Evolutionary conservation across 1,284 basidiomycete species (phyloP).

Genomic region (Heterobasidion parviporum): DNA sequence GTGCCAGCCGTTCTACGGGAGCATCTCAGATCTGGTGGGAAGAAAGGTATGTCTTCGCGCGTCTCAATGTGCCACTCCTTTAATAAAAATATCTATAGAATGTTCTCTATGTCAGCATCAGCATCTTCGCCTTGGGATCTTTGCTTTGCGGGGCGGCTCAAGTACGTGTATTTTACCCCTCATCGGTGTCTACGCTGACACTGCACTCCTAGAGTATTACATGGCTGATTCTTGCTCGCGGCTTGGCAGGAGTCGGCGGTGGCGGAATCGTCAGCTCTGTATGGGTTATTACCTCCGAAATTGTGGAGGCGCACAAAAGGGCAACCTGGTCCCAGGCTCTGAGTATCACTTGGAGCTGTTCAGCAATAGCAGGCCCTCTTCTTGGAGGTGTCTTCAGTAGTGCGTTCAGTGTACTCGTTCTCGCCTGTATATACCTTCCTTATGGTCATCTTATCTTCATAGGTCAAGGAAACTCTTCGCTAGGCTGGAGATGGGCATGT

Average conservation of each 20-base stretch:
- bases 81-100: slow-evolving; percentile 26
- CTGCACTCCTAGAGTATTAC: slow-evolving; percentile 41
- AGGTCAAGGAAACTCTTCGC: slow-evolving; percentile 14
- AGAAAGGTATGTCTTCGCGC: slow-evolving; percentile 40
- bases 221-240: slow-evolving; percentile 49
- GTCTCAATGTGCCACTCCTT: no score
- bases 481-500: slow-evolving; percentile 79
- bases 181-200: background rate
- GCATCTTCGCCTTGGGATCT: slow-evolving; percentile 63
- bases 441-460: slow-evolving; percentile 7
- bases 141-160: slow-evolving; percentile 62
- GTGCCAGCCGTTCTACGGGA: slow-evolving; percentile 72
- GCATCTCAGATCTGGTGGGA: slow-evolving; percentile 68
- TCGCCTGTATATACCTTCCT: background rate
- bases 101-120: slow-evolving; percentile 60
- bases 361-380: slow-evolving; percentile 70
- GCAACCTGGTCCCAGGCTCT: slow-evolving; percentile 78
- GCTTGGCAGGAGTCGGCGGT: slow-evolving; percentile 63
- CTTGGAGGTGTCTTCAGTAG: slow-evolving; percentile 73
- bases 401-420: slow-evolving; percentile 24
- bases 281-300: slow-evolving; percentile 76
- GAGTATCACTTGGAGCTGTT: slow-evolving; percentile 76
- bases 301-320: slow-evolving; percentile 57
- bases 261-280: slow-evolving; percentile 77
- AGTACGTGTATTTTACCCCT: slow-evolving; percentile 28